Conservation (phyloP, 345 rosid species). For the Diplotaxis tenuifolia region DNA sequence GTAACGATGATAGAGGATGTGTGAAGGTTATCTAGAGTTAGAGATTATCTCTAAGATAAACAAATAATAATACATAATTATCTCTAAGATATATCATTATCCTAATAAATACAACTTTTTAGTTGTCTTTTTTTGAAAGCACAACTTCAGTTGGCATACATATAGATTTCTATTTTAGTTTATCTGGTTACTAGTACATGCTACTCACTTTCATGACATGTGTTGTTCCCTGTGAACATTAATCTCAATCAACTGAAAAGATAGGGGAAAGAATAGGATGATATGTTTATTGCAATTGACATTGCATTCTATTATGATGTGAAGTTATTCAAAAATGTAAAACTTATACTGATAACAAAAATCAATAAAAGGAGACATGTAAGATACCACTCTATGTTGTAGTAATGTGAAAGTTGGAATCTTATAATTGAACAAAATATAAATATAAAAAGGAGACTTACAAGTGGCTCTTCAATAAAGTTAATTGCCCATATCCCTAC, state of each 20-base stretch:
- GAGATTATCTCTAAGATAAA: no score
- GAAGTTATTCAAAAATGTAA: neutral
- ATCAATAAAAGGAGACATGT: conserved; percentile 27
- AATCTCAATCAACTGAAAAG: conserved; percentile 22
- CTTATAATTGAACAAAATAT: conserved; percentile 37
- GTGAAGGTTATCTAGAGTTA: no score
- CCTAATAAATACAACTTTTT: no score
- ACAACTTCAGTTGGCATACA: conserved; percentile 10
- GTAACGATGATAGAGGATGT: no score
- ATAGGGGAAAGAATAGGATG: neutral
- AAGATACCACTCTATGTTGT: conserved; percentile 39
- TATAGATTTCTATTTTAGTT: conserved; percentile 4
- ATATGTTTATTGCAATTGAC: conserved; percentile 13
- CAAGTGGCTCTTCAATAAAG: conserved; percentile 38
- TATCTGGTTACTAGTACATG: conserved; percentile 14
- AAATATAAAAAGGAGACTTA: conserved; percentile 8
- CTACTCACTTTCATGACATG: conserved; percentile 23
- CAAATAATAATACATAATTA: no score
- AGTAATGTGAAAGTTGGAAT: conserved; percentile 40
- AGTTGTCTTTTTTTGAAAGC: no score
- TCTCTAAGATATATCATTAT: no score
- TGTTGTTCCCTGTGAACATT: conserved; percentile 33
- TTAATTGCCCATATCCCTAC: conserved; percentile 32
- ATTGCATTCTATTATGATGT: conserved; percentile 1
- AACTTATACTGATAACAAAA: neutral